Conservation (phyloP, 1,139 yeast species). For the Saccharomyces pastorianus region DNA sequence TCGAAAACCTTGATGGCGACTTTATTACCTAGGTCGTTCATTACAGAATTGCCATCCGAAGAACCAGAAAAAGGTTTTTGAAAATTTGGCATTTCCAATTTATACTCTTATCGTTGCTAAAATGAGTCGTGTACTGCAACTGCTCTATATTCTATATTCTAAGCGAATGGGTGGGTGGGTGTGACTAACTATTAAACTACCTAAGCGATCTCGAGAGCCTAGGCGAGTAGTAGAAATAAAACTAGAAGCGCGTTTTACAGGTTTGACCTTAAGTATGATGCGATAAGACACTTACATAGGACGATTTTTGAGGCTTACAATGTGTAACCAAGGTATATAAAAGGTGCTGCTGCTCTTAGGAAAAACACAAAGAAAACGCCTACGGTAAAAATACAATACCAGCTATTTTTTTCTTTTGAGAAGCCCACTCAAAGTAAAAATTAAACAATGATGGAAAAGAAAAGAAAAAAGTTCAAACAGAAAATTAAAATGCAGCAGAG, state of each 20-base stretch:
- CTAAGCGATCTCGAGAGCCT: not conserved
- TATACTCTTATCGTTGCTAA: not conserved
- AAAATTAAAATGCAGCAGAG: not conserved
- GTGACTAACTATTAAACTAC: not conserved
- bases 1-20: not conserved
- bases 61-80: not conserved
- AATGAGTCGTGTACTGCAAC: not conserved
- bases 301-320: not conserved
- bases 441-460: not conserved
- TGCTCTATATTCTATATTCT: not conserved
- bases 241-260: not conserved
- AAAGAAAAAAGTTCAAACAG: not conserved
- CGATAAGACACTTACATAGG: not conserved
- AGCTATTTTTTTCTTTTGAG: not conserved
- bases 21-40: not conserved
- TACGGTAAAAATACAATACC: not conserved
- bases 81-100: not conserved
- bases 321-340: not conserved
- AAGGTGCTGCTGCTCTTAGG: not conserved
- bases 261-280: not conserved
- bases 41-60: not conserved
- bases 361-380: not conserved
- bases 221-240: not conserved
- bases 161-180: slow-evolving; percentile 1
- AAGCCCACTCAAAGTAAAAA: not conserved